Conservation (phyloP, 441 rosid genomes). For the Breynia disticha region DNA sequence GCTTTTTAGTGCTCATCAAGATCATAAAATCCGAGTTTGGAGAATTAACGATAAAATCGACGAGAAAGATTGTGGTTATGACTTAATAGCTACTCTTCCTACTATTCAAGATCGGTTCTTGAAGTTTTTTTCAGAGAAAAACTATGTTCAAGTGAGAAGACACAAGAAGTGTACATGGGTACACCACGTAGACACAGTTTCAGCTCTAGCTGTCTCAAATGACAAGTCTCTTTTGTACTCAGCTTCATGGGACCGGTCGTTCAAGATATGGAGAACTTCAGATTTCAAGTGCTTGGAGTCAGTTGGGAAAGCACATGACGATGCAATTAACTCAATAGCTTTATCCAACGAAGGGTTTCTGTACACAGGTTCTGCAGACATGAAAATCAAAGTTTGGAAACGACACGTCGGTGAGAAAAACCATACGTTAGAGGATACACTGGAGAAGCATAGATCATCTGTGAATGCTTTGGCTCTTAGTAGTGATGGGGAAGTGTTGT, state of each 20-base stretch:
- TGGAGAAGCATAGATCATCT: constrained; percentile 54
- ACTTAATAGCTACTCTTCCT: constrained; percentile 52
- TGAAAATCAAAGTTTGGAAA: constrained; percentile 58
- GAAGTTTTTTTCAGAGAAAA: constrained; percentile 29
- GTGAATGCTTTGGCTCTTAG: constrained; percentile 60
- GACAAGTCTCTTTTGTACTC: constrained; percentile 52
- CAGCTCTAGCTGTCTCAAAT: constrained; percentile 41
- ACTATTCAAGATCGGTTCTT: constrained; percentile 43
- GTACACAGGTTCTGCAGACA: constrained; percentile 76
- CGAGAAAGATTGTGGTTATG: constrained; percentile 8
- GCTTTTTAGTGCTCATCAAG: constrained; percentile 64
- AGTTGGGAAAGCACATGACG: constrained; percentile 49
- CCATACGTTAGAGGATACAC: constrained; percentile 33
- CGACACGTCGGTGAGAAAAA: constrained; percentile 21
- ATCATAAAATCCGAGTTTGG: constrained; percentile 68
- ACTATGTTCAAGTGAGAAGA: constrained; percentile 53
- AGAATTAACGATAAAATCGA: constrained; percentile 19
- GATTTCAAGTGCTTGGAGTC: constrained; percentile 63
- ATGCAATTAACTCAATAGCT: constrained; percentile 55
- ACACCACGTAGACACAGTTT: constrained; percentile 62
- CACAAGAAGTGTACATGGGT: constrained; percentile 71
- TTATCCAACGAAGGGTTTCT: constrained; percentile 41
- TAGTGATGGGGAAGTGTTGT: constrained; percentile 42
- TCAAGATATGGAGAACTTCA: constrained; percentile 58
- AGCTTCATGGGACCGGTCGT: constrained; percentile 67